Base-by-base conservation (phyloP, 805 yeast genomes). In the Grigorovia yakushimaensis region DNA sequence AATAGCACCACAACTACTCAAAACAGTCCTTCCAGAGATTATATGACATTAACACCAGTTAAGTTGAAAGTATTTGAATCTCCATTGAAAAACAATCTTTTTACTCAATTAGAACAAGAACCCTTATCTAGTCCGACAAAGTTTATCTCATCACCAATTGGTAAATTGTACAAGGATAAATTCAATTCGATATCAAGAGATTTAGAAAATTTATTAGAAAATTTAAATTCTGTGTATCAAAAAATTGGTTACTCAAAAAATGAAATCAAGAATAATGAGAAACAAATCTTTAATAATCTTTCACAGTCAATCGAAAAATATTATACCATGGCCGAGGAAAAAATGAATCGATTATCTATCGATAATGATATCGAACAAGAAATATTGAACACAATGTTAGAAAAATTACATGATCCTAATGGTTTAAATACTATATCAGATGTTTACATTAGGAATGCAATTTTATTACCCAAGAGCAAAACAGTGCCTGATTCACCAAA, bases 221-320 rank as follows among this genome's bases (percentile, higher is more conserved):
- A 74, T 45, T 58, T 79, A n/a, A 70, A 73, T 44, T 55, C 56
- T 4, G 70, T 77, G 9, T 78, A 78, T 57, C 66, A 67, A 43
- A 73, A 70, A 48, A 79, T 79, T 39, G 85, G 85, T 1, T 78
- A 74, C 55, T 69, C 81, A 1, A 59, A 68, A n/a, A 55, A 60
- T 8, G 82, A 78, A 48, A 73, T 77, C 2, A 57, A 72, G 13
- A 62, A 61, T 36, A 79, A 77, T 52, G 79, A 77, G 52, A 61
- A 71, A 33, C 68, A 69, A 41, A 72, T 79, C 13, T 78, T 79
- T 52, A 69, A 64, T 15, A 70, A 70, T 4, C 66, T 79, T 5
- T 73, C 79, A 35, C 68, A 69, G 23, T 73, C 79, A 1, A 75
- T 79, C 27, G 62, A 69, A 19, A 66, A 69, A 49, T 76, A 67